Conservation (phyloP, 1,139 yeast species). For the Zygoascus sp. region DNA sequence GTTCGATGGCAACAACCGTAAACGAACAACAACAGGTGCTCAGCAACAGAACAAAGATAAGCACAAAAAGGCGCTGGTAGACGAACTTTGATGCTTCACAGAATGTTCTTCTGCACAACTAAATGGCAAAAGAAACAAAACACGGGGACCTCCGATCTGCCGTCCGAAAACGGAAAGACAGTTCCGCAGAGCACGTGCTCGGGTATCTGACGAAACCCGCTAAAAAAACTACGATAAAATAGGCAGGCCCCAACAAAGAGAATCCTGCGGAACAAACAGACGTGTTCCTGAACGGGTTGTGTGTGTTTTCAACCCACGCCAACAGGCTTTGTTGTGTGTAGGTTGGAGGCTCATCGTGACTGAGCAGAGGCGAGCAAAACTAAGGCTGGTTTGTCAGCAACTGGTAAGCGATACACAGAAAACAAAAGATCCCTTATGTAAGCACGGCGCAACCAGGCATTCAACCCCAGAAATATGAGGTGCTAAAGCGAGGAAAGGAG, state of each 20-base stretch:
- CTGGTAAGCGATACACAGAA: too few relatives aligned
- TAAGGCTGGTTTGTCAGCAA: not conserved
- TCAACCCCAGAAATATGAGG: too few relatives aligned
- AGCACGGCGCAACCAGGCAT: not conserved
- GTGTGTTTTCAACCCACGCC: conserved; percentile 1
- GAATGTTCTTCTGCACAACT: not conserved
- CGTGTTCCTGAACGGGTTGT: not conserved
- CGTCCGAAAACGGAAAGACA: too few relatives aligned
- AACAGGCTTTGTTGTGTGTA: conserved; percentile 2
- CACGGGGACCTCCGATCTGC: too few relatives aligned
- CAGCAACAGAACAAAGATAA: too few relatives aligned
- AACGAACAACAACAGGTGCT: not conserved
- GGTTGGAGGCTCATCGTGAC: conserved; percentile 5
- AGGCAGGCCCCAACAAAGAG: not conserved
- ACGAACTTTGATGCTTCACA: not conserved
- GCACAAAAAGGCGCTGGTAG: too few relatives aligned
- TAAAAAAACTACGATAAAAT: not conserved
- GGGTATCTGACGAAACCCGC: not conserved
- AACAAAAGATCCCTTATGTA: too few relatives aligned
- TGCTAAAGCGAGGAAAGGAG: too few relatives aligned
- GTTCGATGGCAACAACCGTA: too few relatives aligned
- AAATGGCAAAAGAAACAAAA: not conserved
- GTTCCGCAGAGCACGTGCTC: not conserved
- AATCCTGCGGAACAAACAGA: not conserved
- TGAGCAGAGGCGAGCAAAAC: not conserved